Evolutionary conservation across 1,284 basidiomycete genomes (phyloP).

Genomic region (Trametes hirsuta): DNA sequence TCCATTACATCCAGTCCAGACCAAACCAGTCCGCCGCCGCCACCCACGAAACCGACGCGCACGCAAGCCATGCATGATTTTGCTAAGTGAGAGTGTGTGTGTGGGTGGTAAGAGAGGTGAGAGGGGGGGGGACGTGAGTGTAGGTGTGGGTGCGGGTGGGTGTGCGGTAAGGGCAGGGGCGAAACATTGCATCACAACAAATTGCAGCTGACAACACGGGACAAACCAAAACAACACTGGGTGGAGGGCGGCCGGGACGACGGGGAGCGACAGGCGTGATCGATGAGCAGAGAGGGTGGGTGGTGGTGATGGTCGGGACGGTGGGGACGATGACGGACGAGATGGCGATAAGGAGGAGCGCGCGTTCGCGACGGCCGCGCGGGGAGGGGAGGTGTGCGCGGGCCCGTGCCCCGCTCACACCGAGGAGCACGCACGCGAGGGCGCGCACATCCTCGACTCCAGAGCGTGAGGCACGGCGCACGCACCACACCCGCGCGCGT

Average conservation of each 20-base stretch:
- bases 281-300: not conserved
- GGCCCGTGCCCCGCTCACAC: conserved; percentile 21
- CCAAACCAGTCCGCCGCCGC: not conserved
- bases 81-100: not conserved
- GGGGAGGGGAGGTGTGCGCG: not conserved
- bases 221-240: conserved; percentile 31
- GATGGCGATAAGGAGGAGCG: too few species aligned
- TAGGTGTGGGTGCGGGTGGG: too few species aligned
- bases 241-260: conserved; percentile 1
- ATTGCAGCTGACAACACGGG: conserved; percentile 33
- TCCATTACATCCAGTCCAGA: not conserved
- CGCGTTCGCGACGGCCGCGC: not conserved
- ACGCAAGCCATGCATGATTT: conserved; percentile 3
- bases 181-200: conserved; percentile 35
- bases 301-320: not conserved
- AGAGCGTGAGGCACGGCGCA: conserved; percentile 19
- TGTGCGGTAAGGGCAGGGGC: not conserved
- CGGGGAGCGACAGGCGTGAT: not conserved
- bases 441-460: conserved; percentile 23
- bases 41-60: not conserved
- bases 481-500: conserved; percentile 3
- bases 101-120: not conserved
- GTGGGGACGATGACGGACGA: not conserved
- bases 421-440: conserved; percentile 16
- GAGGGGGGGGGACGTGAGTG: not conserved